Percentiles rank a stretch among this genome's conserved stretches.
These are phyloP conservation scores for Phytophthora pisi DNA, from an alignment of 352 stramenopile genomes.

Conservation along the genomic window DNA sequence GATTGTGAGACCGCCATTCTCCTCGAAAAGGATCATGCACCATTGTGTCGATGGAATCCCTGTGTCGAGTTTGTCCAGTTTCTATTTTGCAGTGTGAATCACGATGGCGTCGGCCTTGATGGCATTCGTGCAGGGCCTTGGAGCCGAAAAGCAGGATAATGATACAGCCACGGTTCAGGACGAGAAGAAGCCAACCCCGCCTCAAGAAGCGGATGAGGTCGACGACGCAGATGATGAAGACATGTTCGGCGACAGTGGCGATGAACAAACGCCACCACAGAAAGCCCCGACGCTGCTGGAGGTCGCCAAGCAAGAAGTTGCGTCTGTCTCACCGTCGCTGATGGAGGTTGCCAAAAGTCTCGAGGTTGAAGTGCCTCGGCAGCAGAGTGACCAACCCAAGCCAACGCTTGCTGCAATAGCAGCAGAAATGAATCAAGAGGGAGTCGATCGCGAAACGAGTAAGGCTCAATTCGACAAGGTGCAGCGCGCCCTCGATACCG, in stretches of 20 bases:
- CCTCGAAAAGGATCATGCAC: neutral
- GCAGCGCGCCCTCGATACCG: constrained; percentile 30
- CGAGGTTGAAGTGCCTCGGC: constrained; percentile 14
- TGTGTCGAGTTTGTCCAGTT: neutral
- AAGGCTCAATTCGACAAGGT: constrained; percentile 28
- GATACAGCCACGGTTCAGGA: neutral
- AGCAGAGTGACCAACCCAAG: constrained; percentile 10
- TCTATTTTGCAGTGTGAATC: constrained; percentile 9
- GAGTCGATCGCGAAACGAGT: constrained; percentile 27
- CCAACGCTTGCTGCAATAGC: constrained; percentile 39
- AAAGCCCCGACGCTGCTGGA: constrained; percentile 37
- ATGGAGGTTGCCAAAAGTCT: constrained; percentile 28
- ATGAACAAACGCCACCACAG: constrained; percentile 24
- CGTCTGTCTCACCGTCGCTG: constrained; percentile 11
- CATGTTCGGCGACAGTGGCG: constrained; percentile 38
- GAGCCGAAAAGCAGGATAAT: constrained; percentile 23
- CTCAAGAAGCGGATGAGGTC: constrained; percentile 13
- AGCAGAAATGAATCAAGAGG: constrained; percentile 49
- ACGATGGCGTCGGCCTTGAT: constrained; percentile 47
- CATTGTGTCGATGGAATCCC: neutral
- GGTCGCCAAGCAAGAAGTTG: constrained; percentile 40
- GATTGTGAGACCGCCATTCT: constrained; percentile 7
- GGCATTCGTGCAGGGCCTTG: constrained; percentile 45
- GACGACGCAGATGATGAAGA: constrained; percentile 40
- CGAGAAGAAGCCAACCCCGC: neutral